phyloP scores from a whole-genome alignment of 768 basidiomycete species.

The Tulasnella sp. region DNA sequence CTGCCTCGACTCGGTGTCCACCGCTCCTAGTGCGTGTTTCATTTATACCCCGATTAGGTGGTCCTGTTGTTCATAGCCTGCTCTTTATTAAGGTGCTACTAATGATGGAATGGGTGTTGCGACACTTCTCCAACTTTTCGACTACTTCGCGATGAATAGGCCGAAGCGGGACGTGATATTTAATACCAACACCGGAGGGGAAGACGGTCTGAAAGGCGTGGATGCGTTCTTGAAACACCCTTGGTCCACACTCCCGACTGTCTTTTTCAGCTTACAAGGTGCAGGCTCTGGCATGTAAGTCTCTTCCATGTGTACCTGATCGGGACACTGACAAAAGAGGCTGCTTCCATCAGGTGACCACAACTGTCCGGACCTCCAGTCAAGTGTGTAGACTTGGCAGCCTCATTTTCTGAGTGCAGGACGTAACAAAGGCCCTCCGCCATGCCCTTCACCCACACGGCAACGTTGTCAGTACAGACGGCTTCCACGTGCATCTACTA shows the following conservation, averaged over 20 bases:
- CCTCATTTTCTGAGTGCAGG: neutral
- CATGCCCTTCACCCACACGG: slow-evolving; percentile 58
- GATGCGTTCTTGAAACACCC: slow-evolving; percentile 63
- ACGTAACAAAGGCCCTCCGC: slow-evolving; percentile 42
- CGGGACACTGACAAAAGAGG: too few species aligned
- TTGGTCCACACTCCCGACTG: slow-evolving; percentile 53
- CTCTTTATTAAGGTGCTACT: slow-evolving; percentile 42
- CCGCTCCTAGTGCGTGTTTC: slow-evolving; percentile 11
- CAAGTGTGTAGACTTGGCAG: slow-evolving; percentile 27
- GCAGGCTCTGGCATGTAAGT: slow-evolving; percentile 65
- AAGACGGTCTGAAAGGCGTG: slow-evolving; percentile 64
- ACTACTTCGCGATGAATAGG: slow-evolving; percentile 36
- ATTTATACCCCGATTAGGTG: slow-evolving; percentile 31
- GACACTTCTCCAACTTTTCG: slow-evolving; percentile 53
- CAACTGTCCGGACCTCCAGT: slow-evolving; percentile 65
- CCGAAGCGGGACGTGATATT: slow-evolving; percentile 57
- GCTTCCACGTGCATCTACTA: slow-evolving; percentile 52
- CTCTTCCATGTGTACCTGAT: neutral
- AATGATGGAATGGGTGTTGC: slow-evolving; percentile 69
- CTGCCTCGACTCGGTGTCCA: slow-evolving; percentile 37
- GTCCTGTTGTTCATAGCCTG: neutral
- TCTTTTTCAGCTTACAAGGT: slow-evolving; percentile 76
- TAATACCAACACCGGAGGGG: slow-evolving; percentile 81
- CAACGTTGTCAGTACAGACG: slow-evolving; percentile 57
- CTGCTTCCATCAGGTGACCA: slow-evolving; percentile 59